Base-by-base conservation (phyloP, 202 grass and related monocot species). In the Brachypodium distachyon region DNA sequence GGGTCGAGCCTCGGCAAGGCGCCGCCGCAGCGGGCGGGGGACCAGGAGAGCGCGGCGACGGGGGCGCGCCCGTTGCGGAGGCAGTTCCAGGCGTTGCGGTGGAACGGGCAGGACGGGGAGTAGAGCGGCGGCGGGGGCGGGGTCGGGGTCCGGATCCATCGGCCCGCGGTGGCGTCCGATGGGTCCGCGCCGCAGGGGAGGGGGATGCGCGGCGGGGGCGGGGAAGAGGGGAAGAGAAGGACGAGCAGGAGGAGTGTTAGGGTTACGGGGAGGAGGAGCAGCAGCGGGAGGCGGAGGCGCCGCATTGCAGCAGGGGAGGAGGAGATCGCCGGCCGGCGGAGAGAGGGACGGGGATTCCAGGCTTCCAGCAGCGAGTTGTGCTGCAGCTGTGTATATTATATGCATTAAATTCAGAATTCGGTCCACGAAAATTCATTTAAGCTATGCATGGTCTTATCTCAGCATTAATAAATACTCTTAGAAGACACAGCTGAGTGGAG, bases 21-120 rank as follows among this genome's bases (percentile, higher is more conserved):
- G 11, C 86, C 91, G 37, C 73, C 85, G 85, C 96, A 98, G 83
- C 91, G 91, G 22, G 44, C 19, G 4, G 96, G 96, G n/a, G 91
- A 38, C 91, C 96, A 99, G 55, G 88, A 90, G 74, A 99, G 93
- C 48, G 82, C 54, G 11, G 82, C 61, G 55, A 92, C 63, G 19
- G 31, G 60, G 38, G 80, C 80, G 0, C 80, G 52, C 25, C 70
- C 63, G 71, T 99, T 98, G 68, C 89, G 89, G 64, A 92, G 80
- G 89, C 89, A 99, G 67, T 99, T 99, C 96, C 91, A 95, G 51
- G 91, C 85, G 69, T 95, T 92, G 61, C 96, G 96, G 65, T 99
- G 91, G 83, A 95, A 99, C 31, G 89, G 89, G 72, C 89, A 98
- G 53, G 91, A 74, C 17, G 67, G 23, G 23, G 68, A 49, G 32